Evolutionary conservation across 164 flowering plant genomes (phyloP).

Genomic region (Stephania cephalantha): DNA sequence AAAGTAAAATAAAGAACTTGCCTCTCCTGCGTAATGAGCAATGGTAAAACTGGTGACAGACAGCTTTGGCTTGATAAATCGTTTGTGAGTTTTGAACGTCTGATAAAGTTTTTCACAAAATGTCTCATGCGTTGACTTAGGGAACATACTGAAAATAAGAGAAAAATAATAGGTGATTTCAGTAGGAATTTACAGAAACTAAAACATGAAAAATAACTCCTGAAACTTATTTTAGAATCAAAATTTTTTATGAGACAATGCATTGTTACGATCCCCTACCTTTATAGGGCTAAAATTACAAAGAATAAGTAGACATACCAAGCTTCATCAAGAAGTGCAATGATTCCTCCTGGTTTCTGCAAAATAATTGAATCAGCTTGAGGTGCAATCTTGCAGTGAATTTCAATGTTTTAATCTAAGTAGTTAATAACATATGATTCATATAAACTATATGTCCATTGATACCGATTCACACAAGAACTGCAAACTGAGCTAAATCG

Average conservation of each 20-base stretch:
- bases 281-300: neutral
- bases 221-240: constrained; percentile 31
- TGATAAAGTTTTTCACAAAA: constrained; percentile 81
- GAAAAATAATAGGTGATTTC: constrained; percentile 38
- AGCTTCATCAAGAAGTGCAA: constrained; percentile 89
- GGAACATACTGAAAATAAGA: constrained; percentile 78
- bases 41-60: constrained; percentile 68
- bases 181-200: constrained; percentile 31
- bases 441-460: no score
- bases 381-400: neutral
- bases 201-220: constrained; percentile 77
- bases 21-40: constrained; percentile 95
- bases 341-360: constrained; percentile 91
- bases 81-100: constrained; percentile 68
- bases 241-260: neutral
- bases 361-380: constrained; percentile 13
- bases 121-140: constrained; percentile 87
- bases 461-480: no score
- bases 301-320: constrained; percentile 38
- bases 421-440: no score
- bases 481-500: no score
- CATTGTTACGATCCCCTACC: neutral
- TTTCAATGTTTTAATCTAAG: neutral
- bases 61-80: constrained; percentile 80
- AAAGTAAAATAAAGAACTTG: constrained; percentile 22